Evolutionary conservation across 768 basidiomycete genomes (phyloP).

Genomic region (Tricholoma bakamatsutake): DNA sequence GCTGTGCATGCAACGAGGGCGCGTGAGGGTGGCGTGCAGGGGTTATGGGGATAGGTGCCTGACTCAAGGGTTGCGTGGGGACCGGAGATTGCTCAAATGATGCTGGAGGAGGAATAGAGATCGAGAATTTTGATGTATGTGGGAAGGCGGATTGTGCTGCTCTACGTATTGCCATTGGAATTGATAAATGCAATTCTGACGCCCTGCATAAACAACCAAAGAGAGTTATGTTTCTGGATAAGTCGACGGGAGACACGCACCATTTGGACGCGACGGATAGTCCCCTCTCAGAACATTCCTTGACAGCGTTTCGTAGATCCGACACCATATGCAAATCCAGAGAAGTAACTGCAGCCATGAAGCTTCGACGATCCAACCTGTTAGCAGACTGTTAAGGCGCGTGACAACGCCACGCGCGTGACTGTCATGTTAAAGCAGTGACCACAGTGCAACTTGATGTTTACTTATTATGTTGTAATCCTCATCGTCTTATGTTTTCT

Average conservation of each 20-base stretch:
- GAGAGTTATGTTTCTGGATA: background rate
- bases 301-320: conserved; percentile 55
- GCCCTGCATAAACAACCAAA: conserved; percentile 42
- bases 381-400: too few species aligned
- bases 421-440: too few species aligned
- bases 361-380: background rate
- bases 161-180: conserved; percentile 43
- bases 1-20: conserved; percentile 24
- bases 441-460: conserved; percentile 2
- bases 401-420: too few species aligned
- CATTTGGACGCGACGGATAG: conserved; percentile 71
- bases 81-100: conserved; percentile 33
- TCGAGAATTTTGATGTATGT: conserved; percentile 37
- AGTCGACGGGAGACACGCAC: conserved; percentile 30
- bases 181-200: conserved; percentile 65
- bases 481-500: conserved; percentile 1
- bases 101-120: conserved; percentile 47
- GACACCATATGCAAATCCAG: conserved; percentile 44
- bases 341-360: conserved; percentile 15
- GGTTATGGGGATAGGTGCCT: conserved; percentile 19
- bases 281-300: conserved; percentile 71
- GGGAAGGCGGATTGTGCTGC: conserved; percentile 17
- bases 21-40: conserved; percentile 31
- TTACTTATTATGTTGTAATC: conserved; percentile 9
- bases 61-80: conserved; percentile 25